These are phyloP conservation scores for Candida cerambycidarum DNA, from an alignment of 805 yeast genomes.

Conservation along the genomic window DNA sequence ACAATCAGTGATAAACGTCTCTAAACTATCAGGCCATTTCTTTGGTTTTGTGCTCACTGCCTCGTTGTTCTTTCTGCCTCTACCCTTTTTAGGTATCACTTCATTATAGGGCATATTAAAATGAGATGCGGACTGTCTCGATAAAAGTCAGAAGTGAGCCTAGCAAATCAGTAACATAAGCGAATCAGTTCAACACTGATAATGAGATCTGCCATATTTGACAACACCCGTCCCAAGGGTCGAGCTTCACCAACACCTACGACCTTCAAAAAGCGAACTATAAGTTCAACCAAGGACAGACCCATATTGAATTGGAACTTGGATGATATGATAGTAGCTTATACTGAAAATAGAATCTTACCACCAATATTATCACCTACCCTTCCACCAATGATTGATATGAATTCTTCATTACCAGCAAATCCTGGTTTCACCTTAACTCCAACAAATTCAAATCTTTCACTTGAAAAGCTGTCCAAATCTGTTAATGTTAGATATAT, in stretches of 20 bases:
- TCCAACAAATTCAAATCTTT: not conserved
- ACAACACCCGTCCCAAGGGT: constrained; percentile 11
- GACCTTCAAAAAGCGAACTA: constrained; percentile 6
- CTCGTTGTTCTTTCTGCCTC: not conserved
- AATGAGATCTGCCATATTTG: constrained; percentile 35
- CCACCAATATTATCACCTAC: constrained; percentile 44
- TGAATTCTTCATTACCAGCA: not conserved
- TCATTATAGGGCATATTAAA: constrained; percentile 9
- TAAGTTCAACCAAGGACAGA: not conserved
- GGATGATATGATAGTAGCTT: constrained; percentile 37
- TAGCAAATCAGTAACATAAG: too few relatives aligned
- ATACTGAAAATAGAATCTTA: constrained; percentile 30
- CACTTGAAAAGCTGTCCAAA: constrained; percentile 1
- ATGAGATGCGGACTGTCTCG: too few relatives aligned
- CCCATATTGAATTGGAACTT: constrained; percentile 27
- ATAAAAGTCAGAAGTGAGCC: too few relatives aligned
- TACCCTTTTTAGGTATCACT: constrained; percentile 4
- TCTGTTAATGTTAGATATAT: constrained; percentile 24
- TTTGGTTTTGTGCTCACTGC: not conserved
- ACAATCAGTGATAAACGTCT: constrained; percentile 48
- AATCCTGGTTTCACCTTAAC: not conserved
- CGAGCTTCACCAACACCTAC: constrained; percentile 8
- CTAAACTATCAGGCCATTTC: constrained; percentile 57
- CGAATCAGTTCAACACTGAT: too few relatives aligned
- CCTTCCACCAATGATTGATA: constrained; percentile 22